Conservation (phyloP, 345 rosid species). For the Populus davidiana region DNA sequence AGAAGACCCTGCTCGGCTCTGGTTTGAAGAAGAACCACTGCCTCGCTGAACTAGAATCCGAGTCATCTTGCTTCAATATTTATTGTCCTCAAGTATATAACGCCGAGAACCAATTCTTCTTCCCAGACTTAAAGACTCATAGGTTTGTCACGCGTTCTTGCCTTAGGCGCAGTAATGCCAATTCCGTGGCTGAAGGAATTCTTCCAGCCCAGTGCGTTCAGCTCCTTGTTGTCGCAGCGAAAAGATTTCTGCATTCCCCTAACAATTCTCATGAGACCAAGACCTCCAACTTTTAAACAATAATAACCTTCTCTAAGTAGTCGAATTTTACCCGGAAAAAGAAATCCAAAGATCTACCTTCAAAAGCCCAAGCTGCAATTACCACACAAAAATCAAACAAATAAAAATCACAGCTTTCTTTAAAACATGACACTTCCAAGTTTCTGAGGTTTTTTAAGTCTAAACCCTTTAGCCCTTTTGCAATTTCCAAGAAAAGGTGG, state of each 20-base stretch:
- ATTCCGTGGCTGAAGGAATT: constrained; percentile 81
- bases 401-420: constrained; percentile 6
- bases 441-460: neutral
- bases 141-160: constrained; percentile 80
- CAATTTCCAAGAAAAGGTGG: constrained; percentile 11
- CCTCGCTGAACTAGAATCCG: constrained; percentile 93
- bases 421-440: neutral
- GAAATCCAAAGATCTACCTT: constrained; percentile 40
- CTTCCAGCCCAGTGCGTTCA: constrained; percentile 68
- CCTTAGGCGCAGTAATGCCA: constrained; percentile 75
- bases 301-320: constrained; percentile 57
- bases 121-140: constrained; percentile 39
- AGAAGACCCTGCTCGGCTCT: constrained; percentile 59
- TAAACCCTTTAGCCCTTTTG: neutral
- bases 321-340: constrained; percentile 46
- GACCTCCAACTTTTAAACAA: constrained; percentile 59
- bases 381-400: constrained; percentile 32
- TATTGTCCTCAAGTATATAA: constrained; percentile 17
- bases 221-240: constrained; percentile 49
- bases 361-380: constrained; percentile 50
- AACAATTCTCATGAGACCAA: constrained; percentile 88
- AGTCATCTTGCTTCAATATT: constrained; percentile 49
- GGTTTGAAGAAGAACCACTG: constrained; percentile 78
- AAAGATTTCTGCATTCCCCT: constrained; percentile 99
- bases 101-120: constrained; percentile 11